Evolutionary conservation across 805 yeast species (phyloP).

Genomic region (Ascoidea asiatica): DNA sequence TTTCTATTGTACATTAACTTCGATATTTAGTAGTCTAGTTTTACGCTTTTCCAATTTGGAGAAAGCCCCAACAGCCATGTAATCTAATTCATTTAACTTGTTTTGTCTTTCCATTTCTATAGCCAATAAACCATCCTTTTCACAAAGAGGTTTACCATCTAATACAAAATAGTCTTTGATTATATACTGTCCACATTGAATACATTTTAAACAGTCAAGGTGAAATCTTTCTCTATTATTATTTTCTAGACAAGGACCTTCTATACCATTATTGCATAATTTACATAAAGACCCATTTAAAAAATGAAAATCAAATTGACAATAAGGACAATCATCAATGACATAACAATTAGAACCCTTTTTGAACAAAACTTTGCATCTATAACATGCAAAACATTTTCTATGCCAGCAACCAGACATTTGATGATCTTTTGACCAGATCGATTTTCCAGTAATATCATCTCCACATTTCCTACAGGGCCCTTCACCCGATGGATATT

Average conservation of each 20-base stretch:
- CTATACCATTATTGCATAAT: conserved; percentile 63
- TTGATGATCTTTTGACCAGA: conserved; percentile 59
- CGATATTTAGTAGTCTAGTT: not conserved
- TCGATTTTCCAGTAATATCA: conserved; percentile 48
- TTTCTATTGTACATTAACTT: not conserved
- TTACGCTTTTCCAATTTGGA: too few species aligned
- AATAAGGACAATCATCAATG: conserved; percentile 66
- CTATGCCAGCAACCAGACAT: conserved; percentile 92
- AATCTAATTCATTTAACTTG: not conserved
- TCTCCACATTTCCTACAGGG: conserved; percentile 67
- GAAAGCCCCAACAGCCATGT: too few species aligned
- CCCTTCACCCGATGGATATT: conserved; percentile 50
- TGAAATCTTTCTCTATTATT: conserved; percentile 66
- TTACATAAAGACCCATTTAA: conserved; percentile 65
- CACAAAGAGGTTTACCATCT: conserved; percentile 38
- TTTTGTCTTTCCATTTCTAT: conserved; percentile 8
- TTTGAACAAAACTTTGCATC: conserved; percentile 44
- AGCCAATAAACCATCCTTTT: conserved; percentile 15
- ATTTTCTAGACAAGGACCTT: conserved; percentile 81
- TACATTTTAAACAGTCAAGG: conserved; percentile 55
- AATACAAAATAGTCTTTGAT: conserved; percentile 41
- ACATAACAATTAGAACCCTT: conserved; percentile 64
- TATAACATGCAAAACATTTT: conserved; percentile 62
- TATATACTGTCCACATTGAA: conserved; percentile 38
- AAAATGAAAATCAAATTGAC: conserved; percentile 50